Conservation (phyloP, 1,284 basidiomycete genomes). For the Jaminaea rosea region DNA sequence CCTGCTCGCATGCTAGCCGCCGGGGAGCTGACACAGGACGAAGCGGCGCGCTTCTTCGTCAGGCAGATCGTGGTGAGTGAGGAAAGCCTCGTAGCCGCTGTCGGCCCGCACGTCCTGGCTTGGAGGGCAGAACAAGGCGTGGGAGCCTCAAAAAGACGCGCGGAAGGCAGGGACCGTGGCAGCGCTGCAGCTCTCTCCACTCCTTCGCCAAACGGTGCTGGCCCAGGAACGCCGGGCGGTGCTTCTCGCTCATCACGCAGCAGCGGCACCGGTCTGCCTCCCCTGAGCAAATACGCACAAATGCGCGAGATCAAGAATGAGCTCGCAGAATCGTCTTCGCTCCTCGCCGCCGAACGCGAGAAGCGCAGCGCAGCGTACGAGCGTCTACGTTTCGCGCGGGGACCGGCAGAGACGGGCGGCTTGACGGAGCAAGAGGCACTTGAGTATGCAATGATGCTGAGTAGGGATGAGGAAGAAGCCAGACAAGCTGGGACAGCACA, state of each 20-base stretch:
- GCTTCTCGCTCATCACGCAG: background rate
- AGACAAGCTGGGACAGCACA: slow-evolving; percentile 7
- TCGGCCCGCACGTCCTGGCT: slow-evolving; percentile 60
- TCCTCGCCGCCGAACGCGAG: slow-evolving; percentile 57
- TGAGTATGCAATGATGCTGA: slow-evolving; percentile 75
- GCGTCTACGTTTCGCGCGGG: slow-evolving; percentile 47
- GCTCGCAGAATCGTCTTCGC: slow-evolving; percentile 23
- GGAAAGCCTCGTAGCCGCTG: slow-evolving; percentile 58
- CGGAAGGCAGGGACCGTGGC: background rate
- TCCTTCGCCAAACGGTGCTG: background rate
- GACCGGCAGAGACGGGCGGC: slow-evolving; percentile 58
- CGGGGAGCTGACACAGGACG: slow-evolving; percentile 48
- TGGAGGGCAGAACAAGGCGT: slow-evolving; percentile 58
- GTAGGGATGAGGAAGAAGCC: slow-evolving; percentile 62
- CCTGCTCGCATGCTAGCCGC: slow-evolving; percentile 54
- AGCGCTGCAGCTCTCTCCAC: background rate
- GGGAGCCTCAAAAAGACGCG: slow-evolving; percentile 4
- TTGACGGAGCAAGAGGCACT: slow-evolving; percentile 68
- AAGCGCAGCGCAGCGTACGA: slow-evolving; percentile 58
- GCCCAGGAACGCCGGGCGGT: background rate
- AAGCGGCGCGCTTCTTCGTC: slow-evolving; percentile 53
- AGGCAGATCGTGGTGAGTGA: slow-evolving; percentile 59
- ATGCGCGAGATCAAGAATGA: slow-evolving; percentile 33
- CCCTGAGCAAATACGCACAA: slow-evolving; percentile 16
- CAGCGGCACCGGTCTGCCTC: background rate